Percentiles rank a stretch among this genome's conserved stretches.
Evolutionary conservation across 306 rosid genomes (phyloP).

Genomic region (Dicorynia guianensis): DNA sequence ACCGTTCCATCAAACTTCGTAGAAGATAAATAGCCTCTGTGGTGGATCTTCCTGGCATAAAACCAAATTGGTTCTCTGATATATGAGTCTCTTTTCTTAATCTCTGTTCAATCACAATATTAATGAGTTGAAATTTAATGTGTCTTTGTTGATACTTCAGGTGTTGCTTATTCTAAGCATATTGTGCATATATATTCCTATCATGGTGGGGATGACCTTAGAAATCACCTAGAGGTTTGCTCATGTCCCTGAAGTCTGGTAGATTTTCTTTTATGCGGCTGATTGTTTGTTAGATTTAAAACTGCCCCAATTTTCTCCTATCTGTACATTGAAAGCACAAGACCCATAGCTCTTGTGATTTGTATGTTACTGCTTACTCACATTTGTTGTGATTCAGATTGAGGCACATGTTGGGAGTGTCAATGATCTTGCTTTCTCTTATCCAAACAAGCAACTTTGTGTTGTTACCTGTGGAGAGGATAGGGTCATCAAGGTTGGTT

Average conservation of each 20-base stretch:
- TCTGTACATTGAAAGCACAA: conserved; percentile 14
- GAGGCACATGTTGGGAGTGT: conserved; percentile 98
- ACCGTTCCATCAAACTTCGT: no score
- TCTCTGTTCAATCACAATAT: no score
- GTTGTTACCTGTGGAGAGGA: conserved; percentile 97
- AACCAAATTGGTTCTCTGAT: no score
- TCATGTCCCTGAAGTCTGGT: conserved; percentile 29
- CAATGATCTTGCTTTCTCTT: conserved; percentile 96
- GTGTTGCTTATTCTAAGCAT: conserved; percentile 98
- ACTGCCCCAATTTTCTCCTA: conserved; percentile 27
- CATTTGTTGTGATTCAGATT: conserved; percentile 61
- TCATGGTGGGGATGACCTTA: conserved; percentile 84
- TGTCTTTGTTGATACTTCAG: conserved; percentile 57
- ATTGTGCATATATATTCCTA: conserved; percentile 92
- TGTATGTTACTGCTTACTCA: conserved; percentile 31
- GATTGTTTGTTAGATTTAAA: conserved; percentile 1
- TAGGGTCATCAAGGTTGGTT: conserved; percentile 93
- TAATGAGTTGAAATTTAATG: conserved; percentile 26
- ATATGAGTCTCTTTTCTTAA: no score
- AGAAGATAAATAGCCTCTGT: no score
- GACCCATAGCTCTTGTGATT: conserved; percentile 5
- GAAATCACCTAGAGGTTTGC: conserved; percentile 95
- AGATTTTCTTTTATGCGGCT: conserved; percentile 29
- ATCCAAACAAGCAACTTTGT: conserved; percentile 94
- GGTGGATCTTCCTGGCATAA: no score